Conservation (phyloP, 2,329 filamentous ascomycete species). For the Fusarium oligoseptatum region DNA sequence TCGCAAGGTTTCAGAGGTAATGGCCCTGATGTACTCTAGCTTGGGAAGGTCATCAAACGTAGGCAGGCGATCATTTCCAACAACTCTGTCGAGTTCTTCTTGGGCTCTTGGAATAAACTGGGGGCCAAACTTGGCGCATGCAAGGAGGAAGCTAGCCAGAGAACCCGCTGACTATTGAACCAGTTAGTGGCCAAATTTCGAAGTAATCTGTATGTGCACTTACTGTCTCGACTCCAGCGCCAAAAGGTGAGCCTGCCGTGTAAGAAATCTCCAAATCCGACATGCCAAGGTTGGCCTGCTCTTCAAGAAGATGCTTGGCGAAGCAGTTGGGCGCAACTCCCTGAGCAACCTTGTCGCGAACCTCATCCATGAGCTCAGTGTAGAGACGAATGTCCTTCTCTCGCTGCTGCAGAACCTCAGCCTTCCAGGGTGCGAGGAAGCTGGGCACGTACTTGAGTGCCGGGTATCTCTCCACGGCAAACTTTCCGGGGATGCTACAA, state of each 20-base stretch:
- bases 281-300: constrained; percentile 57
- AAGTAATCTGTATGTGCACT: constrained; percentile 7
- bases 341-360: constrained; percentile 50
- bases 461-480: constrained; percentile 57
- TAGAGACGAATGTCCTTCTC: constrained; percentile 56
- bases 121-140: constrained; percentile 64
- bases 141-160: constrained; percentile 64
- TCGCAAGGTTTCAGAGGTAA: constrained; percentile 56
- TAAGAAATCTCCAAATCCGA: constrained; percentile 59
- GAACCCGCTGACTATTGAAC: constrained; percentile 57
- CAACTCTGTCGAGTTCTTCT: constrained; percentile 55
- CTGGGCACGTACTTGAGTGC: constrained; percentile 55
- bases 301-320: constrained; percentile 56
- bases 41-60: constrained; percentile 53
- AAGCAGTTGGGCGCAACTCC: constrained; percentile 57
- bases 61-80: constrained; percentile 54
- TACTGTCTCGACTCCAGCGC: constrained; percentile 59
- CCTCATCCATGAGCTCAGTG: constrained; percentile 56
- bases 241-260: constrained; percentile 60
- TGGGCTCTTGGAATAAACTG: constrained; percentile 60
- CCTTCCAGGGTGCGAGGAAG: constrained; percentile 57
- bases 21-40: constrained; percentile 53
- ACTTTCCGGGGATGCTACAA: constrained; percentile 46
- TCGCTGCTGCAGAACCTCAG: constrained; percentile 53
- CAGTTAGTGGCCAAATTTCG: rapidly evolving